Base-by-base conservation (phyloP, 1,139 yeast genomes). In the Nakaseomyces nivariensis region DNA sequence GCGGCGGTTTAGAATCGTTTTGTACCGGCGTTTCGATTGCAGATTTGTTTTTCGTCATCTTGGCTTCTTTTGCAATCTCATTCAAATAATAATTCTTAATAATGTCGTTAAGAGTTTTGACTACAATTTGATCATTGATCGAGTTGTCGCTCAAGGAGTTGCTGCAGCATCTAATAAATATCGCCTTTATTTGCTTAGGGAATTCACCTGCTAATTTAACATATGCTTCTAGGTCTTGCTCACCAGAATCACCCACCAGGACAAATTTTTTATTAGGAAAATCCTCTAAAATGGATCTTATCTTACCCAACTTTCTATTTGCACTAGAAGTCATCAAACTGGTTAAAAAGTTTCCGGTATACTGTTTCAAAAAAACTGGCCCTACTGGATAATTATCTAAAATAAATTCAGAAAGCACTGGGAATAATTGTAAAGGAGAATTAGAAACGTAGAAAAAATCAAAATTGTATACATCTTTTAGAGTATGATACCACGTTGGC, bases 161-260 rank as follows among this genome's bases (percentile, higher is more conserved):
- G 46, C 84, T 79, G 17, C 94, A 89, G 48, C 85, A 85, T 49
- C 98, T 72, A 43, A 94, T 85, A 64, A 81, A 89, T 5, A 94
- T 87, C 0, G 85, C 94, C 32, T 76, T 57, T 0, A 92, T 73
- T 56, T 79, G 83, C 5, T 72, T 69, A 0, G 96, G 95, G 58
- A 71, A 79, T 32, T 66, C 58, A 37, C 70, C 67, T 0, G 95
- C 88, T 37, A 88, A 69, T 38, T 84, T 85, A 5, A 80, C 76
- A 63, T 92, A 94, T 0, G 97, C 95, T 62, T 94, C 98, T 45
- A 92, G 72, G 68, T 94, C 99, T 55, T 83, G 82, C 63, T 94
- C 98, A 1, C 98, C 97, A 1, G 97, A 84, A 65, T 94, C 99
- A 24, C 99, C 99, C 27, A 92, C 76, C 50, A 95, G 72, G 24